Evolutionary conservation across 2,329 filamentous ascomycete species (phyloP), one percentile per base, ranked within the genome.

Genomic region (Rhexocercosporidium sp.): DNA sequence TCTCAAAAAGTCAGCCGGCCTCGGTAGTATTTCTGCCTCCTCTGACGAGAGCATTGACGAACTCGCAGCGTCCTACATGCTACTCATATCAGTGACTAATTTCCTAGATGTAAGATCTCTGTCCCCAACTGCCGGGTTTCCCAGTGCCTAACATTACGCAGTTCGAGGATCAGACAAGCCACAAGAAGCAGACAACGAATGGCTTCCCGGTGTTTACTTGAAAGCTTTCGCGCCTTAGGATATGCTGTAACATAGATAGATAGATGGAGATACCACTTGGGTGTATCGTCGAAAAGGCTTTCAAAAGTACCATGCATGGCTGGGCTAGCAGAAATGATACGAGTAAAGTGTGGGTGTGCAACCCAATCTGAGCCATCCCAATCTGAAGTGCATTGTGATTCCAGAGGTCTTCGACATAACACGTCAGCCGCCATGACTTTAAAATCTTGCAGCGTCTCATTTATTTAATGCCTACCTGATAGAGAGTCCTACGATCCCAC

Each of bases 1-100:
- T 22, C 92, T 99, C 75, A 99, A 99, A 82, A 86, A 94, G 72
- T 92, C 92, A 73, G 92, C 92, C 0, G 92, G 92, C 57, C 92
- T 97, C 65, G 91, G 92, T 20, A 79, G 81, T 46, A 78, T 80
- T 39, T 77, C 79, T 4, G 77, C 78, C 39, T 79, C 80, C 14
- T 77, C 80, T 49, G 88, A 88, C 62, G 83, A 89, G 65, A 86
- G 88, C 70, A 82, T 97, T 44, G 86, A 88, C 57, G 93, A 95
- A 73, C 80, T 98, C 72, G 92, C 94, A 6, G 93, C 97, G 78
- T 90, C 92, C 56, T 92, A 96, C 75, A 90, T 95, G 79, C 84
- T 96, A 64, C 83, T 98, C 70, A 92, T 97, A 75, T 86, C 90
- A 34, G 88, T 93, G 44, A 96, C 93, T 11, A 90, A 88, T 51